Percentiles rank a stretch among this genome's conserved stretches.
phyloP scores from a whole-genome alignment of 177 flowering plant genomes.

The Tripterygium wilfordii region DNA sequence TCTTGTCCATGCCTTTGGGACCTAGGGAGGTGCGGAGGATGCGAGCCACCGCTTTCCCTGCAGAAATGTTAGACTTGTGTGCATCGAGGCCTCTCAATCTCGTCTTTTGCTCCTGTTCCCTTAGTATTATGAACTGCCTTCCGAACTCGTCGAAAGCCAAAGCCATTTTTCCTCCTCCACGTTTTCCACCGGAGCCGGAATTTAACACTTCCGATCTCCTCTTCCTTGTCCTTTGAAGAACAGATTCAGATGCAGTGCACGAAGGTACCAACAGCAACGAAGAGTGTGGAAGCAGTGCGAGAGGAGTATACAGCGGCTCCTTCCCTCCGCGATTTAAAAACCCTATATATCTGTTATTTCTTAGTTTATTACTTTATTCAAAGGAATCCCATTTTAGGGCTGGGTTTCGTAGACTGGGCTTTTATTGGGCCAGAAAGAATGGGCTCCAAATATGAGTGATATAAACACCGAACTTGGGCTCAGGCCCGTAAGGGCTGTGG shows the following conservation, averaged over 20 bases:
- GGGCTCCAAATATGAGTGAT: too few relatives aligned
- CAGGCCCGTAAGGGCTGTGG: too few relatives aligned
- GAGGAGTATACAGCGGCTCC: too few relatives aligned
- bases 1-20: constrained; percentile 99
- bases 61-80: constrained; percentile 70
- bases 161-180: constrained; percentile 39
- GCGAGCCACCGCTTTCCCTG: constrained; percentile 65
- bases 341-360: neutral
- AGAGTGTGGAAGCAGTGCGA: constrained; percentile 8
- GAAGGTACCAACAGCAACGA: neutral
- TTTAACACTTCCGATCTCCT: neutral
- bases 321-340: too few relatives aligned
- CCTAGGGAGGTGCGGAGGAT: constrained; percentile 94
- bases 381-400: too few relatives aligned
- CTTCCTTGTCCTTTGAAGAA: neutral
- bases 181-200: neutral
- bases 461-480: too few relatives aligned
- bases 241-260: neutral
- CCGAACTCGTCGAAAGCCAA: constrained; percentile 75
- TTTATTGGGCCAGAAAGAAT: too few relatives aligned
- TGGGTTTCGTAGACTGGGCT: too few relatives aligned
- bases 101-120: constrained; percentile 64
- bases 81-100: constrained; percentile 67
- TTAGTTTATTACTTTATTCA: too few relatives aligned
- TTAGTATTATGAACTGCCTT: constrained; percentile 57